phyloP scores from a whole-genome alignment of 768 basidiomycete genomes.

The Arthromyces matolae region DNA sequence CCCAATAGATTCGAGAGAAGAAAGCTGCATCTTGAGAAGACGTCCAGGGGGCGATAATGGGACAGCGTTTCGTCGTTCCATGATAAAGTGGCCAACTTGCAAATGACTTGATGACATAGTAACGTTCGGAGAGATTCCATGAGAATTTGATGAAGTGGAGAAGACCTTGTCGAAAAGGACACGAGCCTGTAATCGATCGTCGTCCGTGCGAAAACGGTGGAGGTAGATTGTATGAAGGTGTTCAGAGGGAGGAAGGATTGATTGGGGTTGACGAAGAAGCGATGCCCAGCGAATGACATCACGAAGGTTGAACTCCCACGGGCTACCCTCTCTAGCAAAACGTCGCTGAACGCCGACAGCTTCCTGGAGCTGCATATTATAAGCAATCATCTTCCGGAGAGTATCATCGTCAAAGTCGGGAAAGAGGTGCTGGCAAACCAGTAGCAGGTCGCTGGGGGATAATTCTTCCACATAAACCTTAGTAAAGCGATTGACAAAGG shows the following conservation, averaged over 20 bases:
- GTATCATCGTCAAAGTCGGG: constrained; percentile 50
- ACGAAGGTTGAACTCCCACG: constrained; percentile 98
- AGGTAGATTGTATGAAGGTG: constrained; percentile 75
- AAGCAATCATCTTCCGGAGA: constrained; percentile 75
- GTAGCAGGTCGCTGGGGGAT: constrained; percentile 66
- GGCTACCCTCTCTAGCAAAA: constrained; percentile 78
- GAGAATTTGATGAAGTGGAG: constrained; percentile 20
- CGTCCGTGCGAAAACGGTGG: constrained; percentile 74
- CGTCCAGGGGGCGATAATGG: constrained; percentile 40
- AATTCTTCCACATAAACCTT: constrained; percentile 93
- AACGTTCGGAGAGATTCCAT: constrained; percentile 29
- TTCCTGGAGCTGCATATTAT: constrained; percentile 68
- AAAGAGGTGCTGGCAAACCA: constrained; percentile 75
- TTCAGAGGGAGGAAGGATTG: constrained; percentile 49
- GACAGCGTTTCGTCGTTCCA: constrained; percentile 32
- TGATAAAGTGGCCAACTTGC: constrained; percentile 64
- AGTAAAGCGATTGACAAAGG: constrained; percentile 97
- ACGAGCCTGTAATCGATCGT: constrained; percentile 57
- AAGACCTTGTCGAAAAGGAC: constrained; percentile 55
- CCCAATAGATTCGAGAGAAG: constrained; percentile 71
- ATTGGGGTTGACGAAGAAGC: constrained; percentile 36
- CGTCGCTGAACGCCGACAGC: constrained; percentile 58
- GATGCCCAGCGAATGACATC: constrained; percentile 89
- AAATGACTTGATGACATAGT: constrained; percentile 46
- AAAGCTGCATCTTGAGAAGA: constrained; percentile 59